Evolutionary conservation across 148 eudicot species (phyloP).

Genomic region (Simmondsia chinensis): DNA sequence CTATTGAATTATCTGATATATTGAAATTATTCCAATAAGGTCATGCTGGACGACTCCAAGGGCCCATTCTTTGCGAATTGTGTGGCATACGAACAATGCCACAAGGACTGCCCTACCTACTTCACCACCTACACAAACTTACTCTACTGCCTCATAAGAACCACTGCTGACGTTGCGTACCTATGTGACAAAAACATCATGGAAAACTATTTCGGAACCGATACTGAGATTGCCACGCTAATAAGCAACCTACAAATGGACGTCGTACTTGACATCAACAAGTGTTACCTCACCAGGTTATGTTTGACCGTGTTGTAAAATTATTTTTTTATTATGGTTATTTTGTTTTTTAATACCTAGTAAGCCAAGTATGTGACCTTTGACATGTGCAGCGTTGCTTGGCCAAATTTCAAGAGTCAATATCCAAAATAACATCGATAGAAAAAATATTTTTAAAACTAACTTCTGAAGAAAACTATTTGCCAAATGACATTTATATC

Average conservation of each 20-base stretch:
- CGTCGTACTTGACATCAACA: constrained; percentile 40
- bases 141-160: constrained; percentile 26
- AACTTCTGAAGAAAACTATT: too few species aligned
- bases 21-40: too few species aligned
- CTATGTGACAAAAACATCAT: constrained; percentile 35
- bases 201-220: constrained; percentile 65
- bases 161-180: constrained; percentile 23
- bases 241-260: constrained; percentile 67
- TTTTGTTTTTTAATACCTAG: too few species aligned
- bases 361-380: too few species aligned
- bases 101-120: constrained; percentile 33
- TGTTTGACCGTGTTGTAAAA: too few species aligned
- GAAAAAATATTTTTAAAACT: too few species aligned
- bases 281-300: constrained; percentile 46
- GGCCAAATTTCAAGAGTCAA: too few species aligned
- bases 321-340: too few species aligned
- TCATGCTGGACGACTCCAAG: constrained; percentile 61
- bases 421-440: too few species aligned
- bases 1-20: too few species aligned
- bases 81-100: constrained; percentile 67
- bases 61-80: constrained; percentile 51
- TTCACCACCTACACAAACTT: constrained; percentile 63
- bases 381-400: too few species aligned
- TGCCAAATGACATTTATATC: too few species aligned
- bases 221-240: constrained; percentile 47